Evolutionary conservation across 495 filamentous ascomycete species (phyloP).

Genomic region (Trichoderma parareesei): DNA sequence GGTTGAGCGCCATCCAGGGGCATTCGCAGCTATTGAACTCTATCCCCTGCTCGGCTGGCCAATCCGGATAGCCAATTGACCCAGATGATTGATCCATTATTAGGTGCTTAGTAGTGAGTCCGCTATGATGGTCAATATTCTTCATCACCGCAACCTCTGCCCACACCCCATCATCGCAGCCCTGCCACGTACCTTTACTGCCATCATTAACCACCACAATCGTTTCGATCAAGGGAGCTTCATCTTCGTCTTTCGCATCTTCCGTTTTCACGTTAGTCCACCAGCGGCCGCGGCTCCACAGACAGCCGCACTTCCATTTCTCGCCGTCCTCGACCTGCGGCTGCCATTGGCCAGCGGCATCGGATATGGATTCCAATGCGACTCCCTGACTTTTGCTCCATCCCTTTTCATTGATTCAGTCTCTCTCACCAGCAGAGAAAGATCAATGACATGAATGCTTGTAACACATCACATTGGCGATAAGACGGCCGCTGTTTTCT

Average conservation of each 20-base stretch:
- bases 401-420: background rate
- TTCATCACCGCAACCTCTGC: too few species aligned
- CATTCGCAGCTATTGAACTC: conserved; percentile 6
- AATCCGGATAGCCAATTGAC: background rate
- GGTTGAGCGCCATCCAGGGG: background rate
- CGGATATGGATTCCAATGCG: background rate
- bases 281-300: background rate
- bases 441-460: background rate
- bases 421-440: background rate
- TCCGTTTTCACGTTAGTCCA: background rate
- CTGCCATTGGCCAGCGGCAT: background rate
- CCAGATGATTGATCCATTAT: too few species aligned
- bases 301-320: conserved; percentile 4
- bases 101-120: background rate
- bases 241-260: too few species aligned
- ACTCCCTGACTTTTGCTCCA: background rate
- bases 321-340: background rate
- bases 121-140: too few species aligned
- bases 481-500: too few species aligned
- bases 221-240: background rate
- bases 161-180: background rate
- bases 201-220: background rate
- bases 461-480: conserved; percentile 2
- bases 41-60: background rate
- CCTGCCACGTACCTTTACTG: background rate